These are phyloP conservation scores for Phytophthora sansomeana DNA, from an alignment of 352 stramenopile genomes.

Conservation along the genomic window DNA sequence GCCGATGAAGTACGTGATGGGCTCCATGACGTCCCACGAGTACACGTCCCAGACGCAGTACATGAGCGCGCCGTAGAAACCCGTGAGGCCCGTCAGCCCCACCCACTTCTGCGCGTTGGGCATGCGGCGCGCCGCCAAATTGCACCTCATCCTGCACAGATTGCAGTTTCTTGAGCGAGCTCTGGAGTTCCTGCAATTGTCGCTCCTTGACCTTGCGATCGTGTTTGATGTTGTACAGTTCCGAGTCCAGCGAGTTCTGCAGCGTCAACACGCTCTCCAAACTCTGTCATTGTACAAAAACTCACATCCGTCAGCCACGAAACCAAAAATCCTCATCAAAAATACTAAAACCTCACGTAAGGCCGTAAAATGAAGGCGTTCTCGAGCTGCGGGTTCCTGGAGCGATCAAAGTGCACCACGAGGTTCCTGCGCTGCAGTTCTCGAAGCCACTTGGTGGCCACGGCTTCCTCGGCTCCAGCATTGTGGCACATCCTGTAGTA, in stretches of 20 bases:
- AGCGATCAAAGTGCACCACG: slow-evolving; percentile 79
- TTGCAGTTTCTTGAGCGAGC: slow-evolving; percentile 58
- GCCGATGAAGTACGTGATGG: slow-evolving; percentile 91
- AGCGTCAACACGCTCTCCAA: slow-evolving; percentile 75
- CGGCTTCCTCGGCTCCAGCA: slow-evolving; percentile 66
- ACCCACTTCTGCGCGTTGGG: slow-evolving; percentile 83
- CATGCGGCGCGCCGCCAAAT: slow-evolving; percentile 49
- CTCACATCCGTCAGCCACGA: slow-evolving; percentile 4
- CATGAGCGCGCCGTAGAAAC: slow-evolving; percentile 78
- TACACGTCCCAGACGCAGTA: slow-evolving; percentile 90
- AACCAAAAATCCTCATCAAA: background rate
- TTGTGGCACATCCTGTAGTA: slow-evolving; percentile 82
- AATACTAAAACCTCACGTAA: slow-evolving; percentile 49
- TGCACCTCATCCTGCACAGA: slow-evolving; percentile 58
- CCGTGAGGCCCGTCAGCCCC: slow-evolving; percentile 62
- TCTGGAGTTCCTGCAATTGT: slow-evolving; percentile 51
- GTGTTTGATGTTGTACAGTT: slow-evolving; percentile 80
- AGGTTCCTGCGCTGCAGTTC: slow-evolving; percentile 82
- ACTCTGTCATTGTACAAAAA: slow-evolving; percentile 43
- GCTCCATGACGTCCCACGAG: slow-evolving; percentile 92
- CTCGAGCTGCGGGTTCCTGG: slow-evolving; percentile 69
- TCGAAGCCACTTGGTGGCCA: slow-evolving; percentile 81
- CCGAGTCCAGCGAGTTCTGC: slow-evolving; percentile 77
- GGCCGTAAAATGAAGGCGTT: slow-evolving; percentile 74
- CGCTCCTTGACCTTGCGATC: slow-evolving; percentile 63